Base-by-base conservation (phyloP, 176 grass and related monocot genomes). In the Ampelocalamus luodianensis region DNA sequence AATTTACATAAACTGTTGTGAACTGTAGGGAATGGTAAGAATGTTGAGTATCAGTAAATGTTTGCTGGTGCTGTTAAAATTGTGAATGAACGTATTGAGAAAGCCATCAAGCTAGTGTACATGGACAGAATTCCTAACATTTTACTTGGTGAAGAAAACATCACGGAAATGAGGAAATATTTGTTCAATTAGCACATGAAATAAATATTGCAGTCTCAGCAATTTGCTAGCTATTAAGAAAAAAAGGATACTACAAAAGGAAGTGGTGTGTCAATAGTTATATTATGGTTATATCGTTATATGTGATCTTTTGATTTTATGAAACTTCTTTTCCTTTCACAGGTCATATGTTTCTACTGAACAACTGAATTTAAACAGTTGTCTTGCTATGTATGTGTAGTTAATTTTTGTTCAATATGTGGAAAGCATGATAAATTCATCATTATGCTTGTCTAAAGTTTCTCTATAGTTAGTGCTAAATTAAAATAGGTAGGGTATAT, bases 381-480 rank as follows among this genome's bases (percentile, higher is more conserved):
- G 8, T 12, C 8, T 18, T 59, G 18, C 32, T 24, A 53, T 76
- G 10, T n/a, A 68, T 76, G 22, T n/a, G 6, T 23, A 77, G 38
- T 43, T 29, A n/a, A 20, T 29, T 11, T 42, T 23, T 74, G 18
- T 40, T 75, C 14, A 27, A 46, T 43, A 18, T 24, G n/a, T 39
- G 71, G 6, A 54, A 39, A 60, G 1, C 15, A 62, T 61, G 65
- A 29, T 42, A 23, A 22, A n/a, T 77, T 40, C 14, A 27, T 65
- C 13, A 64, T 0, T 27, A 14, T 46, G 11, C 45, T 48, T 13
- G 45, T 77, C 5, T 50, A 8, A 50, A 29, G 3, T 20, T 77
- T 46, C 2, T 23, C 8, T 48, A 59, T 34, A 75, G 82, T 75
- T 36, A 71, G 66, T 63, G 75, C 14, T 77, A 69, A 77, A 48